Evolutionary conservation across 2,329 filamentous ascomycete genomes (phyloP), one percentile per base, ranked within the genome.

Genomic region (Exophiala phaeomuriformis): DNA sequence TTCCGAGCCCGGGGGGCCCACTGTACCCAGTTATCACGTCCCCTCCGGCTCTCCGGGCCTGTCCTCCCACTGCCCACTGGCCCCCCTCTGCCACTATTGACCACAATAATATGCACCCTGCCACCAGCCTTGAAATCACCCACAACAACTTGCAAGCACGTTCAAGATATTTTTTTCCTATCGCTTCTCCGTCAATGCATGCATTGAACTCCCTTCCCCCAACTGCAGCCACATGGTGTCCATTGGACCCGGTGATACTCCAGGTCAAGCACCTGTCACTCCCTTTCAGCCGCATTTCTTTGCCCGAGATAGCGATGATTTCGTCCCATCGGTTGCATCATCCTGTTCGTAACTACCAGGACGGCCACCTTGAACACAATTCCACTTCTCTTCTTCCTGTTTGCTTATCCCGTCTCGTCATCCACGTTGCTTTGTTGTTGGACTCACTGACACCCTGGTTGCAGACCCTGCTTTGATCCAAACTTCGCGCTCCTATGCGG

Each of bases 271-370:
- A 27, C 46, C 39, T 52, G 44, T 42, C 47, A 51, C 8, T 51
- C 47, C 29, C 49, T 61, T 59, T 58, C 60, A 64, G 49, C 57
- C 73, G 70, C 68, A 69, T 72, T 77, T 76, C 67, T 77, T 77
- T 71, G 72, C 71, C 72, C 76, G 76, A 64, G 76, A 72, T 59
- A 78, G 73, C 65, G 75, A 75, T 58, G 75, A 73, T 68, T 78
- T 77, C 64, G 68, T 77, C 61, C 70, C 74, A 67, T 76, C 76
- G 68, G 72, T 77, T 63, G 68, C 72, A 65, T 72, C 70, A 67
- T 75, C 73, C 68, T 77, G 76, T 78, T 72, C 70, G 74, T 79
- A 76, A 76, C 53, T 56, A 58, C 55, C 43, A 39, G 19, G 19
- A 19, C 19, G 19, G 19, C 19, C 19, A 19, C 19, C 19, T 19